Percentiles rank a stretch among this genome's conserved stretches.
These are phyloP conservation scores for Fusarium anthophilum DNA, from an alignment of 2,329 filamentous ascomycete species.

Conservation along the genomic window DNA sequence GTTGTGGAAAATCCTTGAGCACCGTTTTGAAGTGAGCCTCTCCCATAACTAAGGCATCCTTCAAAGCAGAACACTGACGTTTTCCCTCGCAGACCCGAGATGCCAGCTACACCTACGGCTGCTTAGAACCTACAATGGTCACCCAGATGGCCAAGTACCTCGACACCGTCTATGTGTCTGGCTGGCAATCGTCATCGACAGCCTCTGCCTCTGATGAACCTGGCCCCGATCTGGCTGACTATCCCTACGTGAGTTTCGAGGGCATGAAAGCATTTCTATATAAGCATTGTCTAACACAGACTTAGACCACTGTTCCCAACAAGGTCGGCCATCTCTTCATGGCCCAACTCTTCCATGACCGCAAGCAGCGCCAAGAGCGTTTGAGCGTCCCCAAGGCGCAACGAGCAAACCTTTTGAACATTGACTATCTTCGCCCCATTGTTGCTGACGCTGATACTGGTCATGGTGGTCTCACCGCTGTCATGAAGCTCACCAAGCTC, in stretches of 20 bases:
- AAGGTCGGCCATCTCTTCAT: conserved; percentile 98
- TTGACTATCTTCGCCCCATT: conserved; percentile 95
- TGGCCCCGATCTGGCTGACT: conserved; percentile 96
- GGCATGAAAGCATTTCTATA: background rate
- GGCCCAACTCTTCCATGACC: conserved; percentile 99
- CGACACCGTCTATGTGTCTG: conserved; percentile 98
- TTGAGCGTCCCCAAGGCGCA: conserved; percentile 77
- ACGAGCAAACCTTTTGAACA: conserved; percentile 77
- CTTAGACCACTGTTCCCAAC: conserved; percentile 93
- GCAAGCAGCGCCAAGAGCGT: conserved; percentile 97
- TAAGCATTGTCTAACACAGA: conserved; percentile 44
- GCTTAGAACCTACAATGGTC: conserved; percentile 96
- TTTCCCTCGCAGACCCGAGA: conserved; percentile 70
- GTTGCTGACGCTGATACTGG: conserved; percentile 97
- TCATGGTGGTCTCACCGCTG: conserved; percentile 95
- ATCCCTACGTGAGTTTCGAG: conserved; percentile 76
- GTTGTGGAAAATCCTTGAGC: conserved; percentile 90
- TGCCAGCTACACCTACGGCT: conserved; percentile 95
- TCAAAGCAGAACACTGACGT: background rate
- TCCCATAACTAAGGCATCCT: background rate
- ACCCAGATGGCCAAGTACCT: conserved; percentile 99
- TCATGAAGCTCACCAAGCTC: conserved; percentile 99
- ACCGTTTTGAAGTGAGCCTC: conserved; percentile 77
- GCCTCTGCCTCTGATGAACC: conserved; percentile 95
- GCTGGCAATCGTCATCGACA: conserved; percentile 98